A percentile compares a stretch with the other conserved stretches of the same genome.
Evolutionary conservation across 148 eudicot genomes (phyloP).

Genomic region (Arbutus unedo): DNA sequence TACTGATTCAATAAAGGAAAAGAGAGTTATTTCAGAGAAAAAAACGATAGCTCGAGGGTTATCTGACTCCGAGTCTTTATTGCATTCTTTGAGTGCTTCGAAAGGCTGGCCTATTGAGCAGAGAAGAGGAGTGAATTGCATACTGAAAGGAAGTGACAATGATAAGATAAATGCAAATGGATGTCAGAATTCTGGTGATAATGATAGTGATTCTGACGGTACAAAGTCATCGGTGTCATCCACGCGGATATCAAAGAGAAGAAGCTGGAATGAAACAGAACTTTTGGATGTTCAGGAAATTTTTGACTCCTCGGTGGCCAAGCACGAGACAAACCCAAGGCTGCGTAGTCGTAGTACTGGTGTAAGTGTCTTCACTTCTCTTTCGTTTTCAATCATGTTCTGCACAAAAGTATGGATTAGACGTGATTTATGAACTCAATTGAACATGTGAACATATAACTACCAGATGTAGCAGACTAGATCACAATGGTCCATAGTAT

Average conservation of each 20-base stretch:
- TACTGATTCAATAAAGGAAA: slow-evolving; percentile 33
- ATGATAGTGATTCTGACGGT: slow-evolving; percentile 47
- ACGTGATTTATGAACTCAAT: not conserved
- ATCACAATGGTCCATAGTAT: not conserved
- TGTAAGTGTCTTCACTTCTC: slow-evolving; percentile 23
- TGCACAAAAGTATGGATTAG: not conserved
- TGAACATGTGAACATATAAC: not conserved
- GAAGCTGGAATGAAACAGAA: slow-evolving; percentile 45
- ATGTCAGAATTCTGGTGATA: slow-evolving; percentile 19
- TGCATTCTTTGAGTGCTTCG: slow-evolving; percentile 26
- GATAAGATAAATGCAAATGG: not conserved
- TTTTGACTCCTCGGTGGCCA: slow-evolving; percentile 38
- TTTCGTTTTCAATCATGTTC: not conserved
- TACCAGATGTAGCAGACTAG: not conserved
- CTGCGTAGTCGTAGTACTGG: slow-evolving; percentile 34
- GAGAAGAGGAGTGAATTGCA: not conserved
- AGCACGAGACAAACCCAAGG: slow-evolving; percentile 21
- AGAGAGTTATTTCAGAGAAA: slow-evolving; percentile 42
- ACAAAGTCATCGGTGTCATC: slow-evolving; percentile 24
- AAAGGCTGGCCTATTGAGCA: slow-evolving; percentile 18
- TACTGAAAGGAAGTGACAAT: not conserved
- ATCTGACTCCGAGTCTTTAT: slow-evolving; percentile 21
- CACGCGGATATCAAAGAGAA: slow-evolving; percentile 29
- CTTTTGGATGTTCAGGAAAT: slow-evolving; percentile 36
- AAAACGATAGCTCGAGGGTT: slow-evolving; percentile 11